phyloP scores from a whole-genome alignment of 2,329 filamentous ascomycete species.

The Fusarium luffae region DNA sequence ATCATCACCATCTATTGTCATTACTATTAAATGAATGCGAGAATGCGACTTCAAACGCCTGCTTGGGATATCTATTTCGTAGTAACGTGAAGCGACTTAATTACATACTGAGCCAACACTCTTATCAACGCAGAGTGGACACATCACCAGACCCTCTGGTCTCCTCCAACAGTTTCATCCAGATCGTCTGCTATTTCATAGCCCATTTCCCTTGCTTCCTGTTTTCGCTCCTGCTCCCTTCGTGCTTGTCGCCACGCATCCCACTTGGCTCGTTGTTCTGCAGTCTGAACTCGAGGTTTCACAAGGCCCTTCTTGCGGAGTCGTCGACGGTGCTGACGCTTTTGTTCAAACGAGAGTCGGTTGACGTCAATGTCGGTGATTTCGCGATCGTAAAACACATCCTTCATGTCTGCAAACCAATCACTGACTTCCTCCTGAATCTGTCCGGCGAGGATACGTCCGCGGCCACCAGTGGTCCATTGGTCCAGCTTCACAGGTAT shows the following conservation, averaged over 20 bases:
- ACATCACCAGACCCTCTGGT: constrained; percentile 45
- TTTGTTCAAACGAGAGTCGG: constrained; percentile 59
- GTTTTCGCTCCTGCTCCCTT: constrained; percentile 54
- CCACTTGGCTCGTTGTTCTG: constrained; percentile 57
- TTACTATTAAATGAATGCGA: constrained; percentile 18
- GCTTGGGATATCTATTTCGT: constrained; percentile 33
- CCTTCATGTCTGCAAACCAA: constrained; percentile 59
- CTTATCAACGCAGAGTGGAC: not conserved
- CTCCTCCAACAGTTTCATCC: constrained; percentile 46
- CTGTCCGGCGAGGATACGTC: constrained; percentile 54
- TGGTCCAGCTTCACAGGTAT: constrained; percentile 72
- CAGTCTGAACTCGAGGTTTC: constrained; percentile 50
- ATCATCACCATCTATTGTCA: constrained; percentile 35
- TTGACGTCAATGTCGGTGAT: constrained; percentile 57
- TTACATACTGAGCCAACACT: constrained; percentile 3
- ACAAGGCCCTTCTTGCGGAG: constrained; percentile 59
- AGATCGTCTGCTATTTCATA: constrained; percentile 51
- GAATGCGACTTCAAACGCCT: constrained; percentile 32
- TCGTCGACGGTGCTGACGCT: constrained; percentile 61
- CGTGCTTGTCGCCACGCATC: constrained; percentile 58
- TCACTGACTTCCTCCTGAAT: constrained; percentile 60
- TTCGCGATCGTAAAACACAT: constrained; percentile 58
- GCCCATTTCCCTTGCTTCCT: constrained; percentile 54
- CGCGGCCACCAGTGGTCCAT: constrained; percentile 66
- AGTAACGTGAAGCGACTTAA: constrained; percentile 16